phyloP scores from a whole-genome alignment of 495 filamentous ascomycete species.

The Aspergillus mulundensis region DNA sequence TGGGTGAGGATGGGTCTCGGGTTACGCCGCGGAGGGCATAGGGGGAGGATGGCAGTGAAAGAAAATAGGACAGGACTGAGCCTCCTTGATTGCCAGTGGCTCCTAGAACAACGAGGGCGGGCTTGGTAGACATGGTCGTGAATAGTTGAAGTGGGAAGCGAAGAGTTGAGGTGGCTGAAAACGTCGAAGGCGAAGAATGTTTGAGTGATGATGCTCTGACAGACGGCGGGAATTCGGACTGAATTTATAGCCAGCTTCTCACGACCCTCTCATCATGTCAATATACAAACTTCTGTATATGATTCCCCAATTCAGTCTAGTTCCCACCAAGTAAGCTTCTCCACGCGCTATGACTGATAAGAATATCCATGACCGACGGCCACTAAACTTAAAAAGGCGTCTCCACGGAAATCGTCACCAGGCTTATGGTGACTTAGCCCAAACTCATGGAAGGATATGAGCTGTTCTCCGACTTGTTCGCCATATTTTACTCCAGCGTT shows the following conservation, averaged over 20 bases:
- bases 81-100: conserved; percentile 38
- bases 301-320: too few species aligned
- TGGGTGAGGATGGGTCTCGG: conserved; percentile 26
- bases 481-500: background rate
- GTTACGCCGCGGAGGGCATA: conserved; percentile 7
- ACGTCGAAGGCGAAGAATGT: too few species aligned
- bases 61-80: conserved; percentile 32
- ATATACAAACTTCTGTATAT: too few species aligned
- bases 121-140: background rate
- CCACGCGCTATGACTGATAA: too few species aligned
- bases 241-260: conserved; percentile 1
- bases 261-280: too few species aligned
- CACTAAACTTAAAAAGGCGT: background rate
- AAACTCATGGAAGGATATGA: conserved; percentile 4
- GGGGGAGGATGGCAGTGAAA: conserved; percentile 10
- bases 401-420: background rate
- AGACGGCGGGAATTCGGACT: background rate
- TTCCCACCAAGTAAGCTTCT: too few species aligned
- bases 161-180: background rate
- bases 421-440: background rate
- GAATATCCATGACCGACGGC: too few species aligned
- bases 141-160: background rate
- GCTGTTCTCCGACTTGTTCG: conserved; percentile 1
- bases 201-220: too few species aligned
- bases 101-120: conserved; percentile 12